Conservation (phyloP, 306 rosid species). For the Quercus parvula region DNA sequence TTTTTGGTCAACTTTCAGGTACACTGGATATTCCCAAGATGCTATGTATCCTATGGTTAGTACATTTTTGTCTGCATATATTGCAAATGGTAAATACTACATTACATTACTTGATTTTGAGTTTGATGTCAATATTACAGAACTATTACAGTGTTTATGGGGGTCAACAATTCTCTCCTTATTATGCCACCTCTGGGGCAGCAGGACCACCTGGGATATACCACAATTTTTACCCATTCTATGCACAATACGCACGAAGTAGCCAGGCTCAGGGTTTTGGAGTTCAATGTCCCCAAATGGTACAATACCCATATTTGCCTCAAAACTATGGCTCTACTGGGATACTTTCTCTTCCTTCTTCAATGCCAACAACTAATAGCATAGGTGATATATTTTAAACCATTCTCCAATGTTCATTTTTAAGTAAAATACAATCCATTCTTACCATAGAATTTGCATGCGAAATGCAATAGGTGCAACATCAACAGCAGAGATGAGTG, state of each 20-base stretch:
- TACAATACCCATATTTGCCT: conserved; percentile 66
- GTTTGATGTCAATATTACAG: conserved; percentile 34
- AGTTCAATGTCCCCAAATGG: conserved; percentile 64
- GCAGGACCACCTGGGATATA: conserved; percentile 57
- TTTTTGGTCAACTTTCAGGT: conserved; percentile 39
- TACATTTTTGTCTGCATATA: not conserved
- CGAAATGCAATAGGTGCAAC: conserved; percentile 41
- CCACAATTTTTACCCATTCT: conserved; percentile 67
- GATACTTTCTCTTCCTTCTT: conserved; percentile 62
- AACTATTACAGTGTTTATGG: conserved; percentile 77
- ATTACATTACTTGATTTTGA: conserved; percentile 4
- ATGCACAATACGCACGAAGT: conserved; percentile 63
- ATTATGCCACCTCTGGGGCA: conserved; percentile 50
- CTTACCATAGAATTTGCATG: not conserved
- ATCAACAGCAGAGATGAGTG: conserved; percentile 15
- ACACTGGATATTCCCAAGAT: conserved; percentile 82
- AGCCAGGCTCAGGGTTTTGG: conserved; percentile 60
- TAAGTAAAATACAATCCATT: not conserved
- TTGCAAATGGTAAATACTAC: not conserved
- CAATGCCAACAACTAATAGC: conserved; percentile 39
- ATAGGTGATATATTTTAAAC: conserved; percentile 40
- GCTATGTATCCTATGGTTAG: conserved; percentile 64
- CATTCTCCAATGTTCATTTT: not conserved
- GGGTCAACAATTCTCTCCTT: conserved; percentile 73
- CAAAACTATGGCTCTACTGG: conserved; percentile 60